These are phyloP conservation scores for Anthracocystis walkeri DNA, from an alignment of 1,284 basidiomycete genomes.

Conservation along the genomic window DNA sequence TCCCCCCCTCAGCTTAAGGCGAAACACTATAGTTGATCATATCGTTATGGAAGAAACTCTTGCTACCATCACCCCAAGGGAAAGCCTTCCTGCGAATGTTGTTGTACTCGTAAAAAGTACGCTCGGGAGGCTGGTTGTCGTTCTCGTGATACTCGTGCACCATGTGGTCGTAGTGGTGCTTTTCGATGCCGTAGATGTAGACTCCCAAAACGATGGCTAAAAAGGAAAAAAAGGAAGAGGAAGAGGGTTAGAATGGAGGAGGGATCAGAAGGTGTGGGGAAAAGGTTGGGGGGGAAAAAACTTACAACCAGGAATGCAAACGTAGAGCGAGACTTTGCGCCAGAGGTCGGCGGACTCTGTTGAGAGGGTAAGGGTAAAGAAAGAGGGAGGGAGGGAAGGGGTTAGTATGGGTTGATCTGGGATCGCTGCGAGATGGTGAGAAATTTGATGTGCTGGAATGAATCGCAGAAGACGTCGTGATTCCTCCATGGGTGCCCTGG, in stretches of 20 bases:
- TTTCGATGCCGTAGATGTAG: conserved; percentile 66
- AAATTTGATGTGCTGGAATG: too few relatives aligned
- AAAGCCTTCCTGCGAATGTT: conserved; percentile 57
- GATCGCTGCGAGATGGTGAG: background rate
- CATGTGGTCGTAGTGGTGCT: conserved; percentile 61
- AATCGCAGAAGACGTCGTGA: too few relatives aligned
- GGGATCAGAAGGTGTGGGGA: background rate
- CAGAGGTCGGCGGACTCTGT: conserved; percentile 64
- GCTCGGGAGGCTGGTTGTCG: conserved; percentile 58
- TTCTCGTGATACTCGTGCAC: conserved; percentile 64
- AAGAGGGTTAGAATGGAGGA: background rate
- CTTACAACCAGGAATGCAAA: conserved; percentile 61
- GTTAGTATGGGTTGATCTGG: conserved; percentile 1
- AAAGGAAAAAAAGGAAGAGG: background rate
- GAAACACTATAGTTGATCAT: conserved; percentile 57
- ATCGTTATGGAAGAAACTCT: conserved; percentile 64
- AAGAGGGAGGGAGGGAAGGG: background rate
- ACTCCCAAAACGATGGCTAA: conserved; percentile 59
- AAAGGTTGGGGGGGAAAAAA: background rate
- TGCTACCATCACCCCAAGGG: conserved; percentile 62
- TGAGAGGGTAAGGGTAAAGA: background rate
- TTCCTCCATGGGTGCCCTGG: too few relatives aligned
- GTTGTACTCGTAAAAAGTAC: conserved; percentile 65
- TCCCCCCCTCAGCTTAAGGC: conserved; percentile 14
- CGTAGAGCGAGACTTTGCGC: conserved; percentile 63